These are phyloP conservation scores for Plasmodiophora brassicae DNA, from an alignment of 208 protist genomes.

Conservation along the genomic window DNA sequence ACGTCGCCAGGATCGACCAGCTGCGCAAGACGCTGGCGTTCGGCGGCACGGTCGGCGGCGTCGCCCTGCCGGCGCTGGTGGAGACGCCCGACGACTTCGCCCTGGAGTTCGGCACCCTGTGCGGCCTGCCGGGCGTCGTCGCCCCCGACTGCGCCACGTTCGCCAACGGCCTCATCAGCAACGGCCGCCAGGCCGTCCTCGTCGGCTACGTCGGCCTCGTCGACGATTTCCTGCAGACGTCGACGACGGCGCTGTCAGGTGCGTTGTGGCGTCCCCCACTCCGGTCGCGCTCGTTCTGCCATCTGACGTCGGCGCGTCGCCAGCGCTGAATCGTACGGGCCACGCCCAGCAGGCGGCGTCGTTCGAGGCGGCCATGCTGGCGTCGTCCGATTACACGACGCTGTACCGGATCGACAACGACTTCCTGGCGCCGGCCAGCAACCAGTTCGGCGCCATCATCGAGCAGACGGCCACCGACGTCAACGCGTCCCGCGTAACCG, in stretches of 20 bases:
- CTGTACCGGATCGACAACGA: too few relatives aligned
- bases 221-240: not conserved
- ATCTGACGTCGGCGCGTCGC: too few relatives aligned
- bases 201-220: not conserved
- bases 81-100: not conserved
- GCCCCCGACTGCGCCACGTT: not conserved
- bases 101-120: not conserved
- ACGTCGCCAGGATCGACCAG: not conserved
- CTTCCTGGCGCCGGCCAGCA: too few relatives aligned
- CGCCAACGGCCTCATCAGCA: not conserved
- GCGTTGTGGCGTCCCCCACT: not conserved
- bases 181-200: not conserved
- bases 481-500: too few relatives aligned
- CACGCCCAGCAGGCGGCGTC: too few relatives aligned
- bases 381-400: too few relatives aligned
- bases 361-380: too few relatives aligned
- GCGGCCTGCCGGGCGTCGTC: not conserved
- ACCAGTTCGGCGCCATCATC: too few relatives aligned
- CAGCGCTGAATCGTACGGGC: too few relatives aligned
- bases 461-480: too few relatives aligned
- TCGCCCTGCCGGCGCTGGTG: not conserved
- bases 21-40: not conserved
- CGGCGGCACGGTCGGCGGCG: not conserved
- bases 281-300: too few relatives aligned
- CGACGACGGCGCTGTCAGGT: not conserved